Evolutionary conservation across 2,329 filamentous ascomycete species (phyloP), one percentile per base, ranked within the genome.

Genomic region (Pseudofabraea citricarpa): DNA sequence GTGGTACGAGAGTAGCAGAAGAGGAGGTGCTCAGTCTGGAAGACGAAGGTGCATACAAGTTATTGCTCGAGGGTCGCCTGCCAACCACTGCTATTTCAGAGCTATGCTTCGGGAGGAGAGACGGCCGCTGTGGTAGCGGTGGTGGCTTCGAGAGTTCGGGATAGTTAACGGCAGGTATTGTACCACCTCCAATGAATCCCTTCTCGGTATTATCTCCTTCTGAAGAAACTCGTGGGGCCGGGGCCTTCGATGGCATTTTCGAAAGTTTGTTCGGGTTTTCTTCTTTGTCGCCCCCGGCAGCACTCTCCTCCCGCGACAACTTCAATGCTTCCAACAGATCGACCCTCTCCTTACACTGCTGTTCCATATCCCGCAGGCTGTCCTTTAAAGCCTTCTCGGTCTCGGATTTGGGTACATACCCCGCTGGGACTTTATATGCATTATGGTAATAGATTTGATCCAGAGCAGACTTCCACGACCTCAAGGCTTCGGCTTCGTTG

Each of bases 341-440:
- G 40, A 96, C 88, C 38, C 90, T 79, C 66, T 97, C 91, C 64
- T 93, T 91, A 65, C 90, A 96, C 66, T 96, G 91, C 50, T 90
- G 63, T 61, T 97, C 90, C 59, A 97, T 77, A 57, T 90, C 77
- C 46, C 81, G 79, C 47, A 97, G 68, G 38, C 90, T 94, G 44
- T 93, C 86, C 43, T 87, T 77, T 44, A 97, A 68, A 3, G 88
- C 83, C 56, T 79, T 85, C 61, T 97, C 91, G 2, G 88, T 94
- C 65, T 94, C 88, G 40, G 81, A 84, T 57, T 81, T 81, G 16
- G 88, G 82, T 10, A 74, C 71, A 60, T 87, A 87, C 49, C 75
- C 81, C 36, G 81, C 73, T 36, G 85, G 78, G 32, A 87, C 74
- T 59, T 82, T 83, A 62, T 85, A 87, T 46, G 87, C 81, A 63